These are phyloP conservation scores for Microbotryum violaceum DNA, from an alignment of 1,284 basidiomycete genomes.

Conservation along the genomic window DNA sequence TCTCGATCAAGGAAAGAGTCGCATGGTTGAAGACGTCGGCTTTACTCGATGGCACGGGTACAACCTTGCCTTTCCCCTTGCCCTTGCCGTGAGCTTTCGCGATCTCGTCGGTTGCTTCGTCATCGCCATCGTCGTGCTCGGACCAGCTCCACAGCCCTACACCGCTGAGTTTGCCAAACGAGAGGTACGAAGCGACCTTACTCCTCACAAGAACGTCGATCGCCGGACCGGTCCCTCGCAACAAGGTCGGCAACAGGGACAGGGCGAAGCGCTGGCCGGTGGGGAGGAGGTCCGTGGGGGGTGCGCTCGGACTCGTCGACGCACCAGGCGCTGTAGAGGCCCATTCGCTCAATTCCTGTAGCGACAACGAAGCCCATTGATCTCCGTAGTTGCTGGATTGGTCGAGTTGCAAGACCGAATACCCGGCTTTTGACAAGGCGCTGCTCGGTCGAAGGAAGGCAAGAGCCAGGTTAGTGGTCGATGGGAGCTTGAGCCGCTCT, in stretches of 20 bases:
- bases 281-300: constrained; percentile 46
- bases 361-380: constrained; percentile 68
- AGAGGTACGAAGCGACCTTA: constrained; percentile 82
- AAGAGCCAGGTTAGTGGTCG: not conserved
- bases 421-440: constrained; percentile 77
- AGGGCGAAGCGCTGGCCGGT: constrained; percentile 65
- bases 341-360: constrained; percentile 73
- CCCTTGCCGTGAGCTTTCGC: constrained; percentile 24
- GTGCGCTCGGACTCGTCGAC: constrained; percentile 8
- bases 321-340: not conserved
- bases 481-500: not conserved
- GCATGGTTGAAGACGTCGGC: constrained; percentile 88
- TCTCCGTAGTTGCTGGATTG: constrained; percentile 76
- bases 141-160: constrained; percentile 51
- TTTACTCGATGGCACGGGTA: constrained; percentile 77
- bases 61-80: constrained; percentile 43
- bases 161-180: constrained; percentile 76
- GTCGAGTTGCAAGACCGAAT: constrained; percentile 81
- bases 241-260: constrained; percentile 71
- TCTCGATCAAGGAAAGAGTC: constrained; percentile 69
- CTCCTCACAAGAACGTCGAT: constrained; percentile 74
- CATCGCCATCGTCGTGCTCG: constrained; percentile 1
- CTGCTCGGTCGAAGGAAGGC: constrained; percentile 15
- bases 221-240: constrained; percentile 70
- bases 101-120: constrained; percentile 3